Evolutionary conservation across 2,329 filamentous ascomycete species (phyloP).

Genomic region (Cordyceps pruinosa): DNA sequence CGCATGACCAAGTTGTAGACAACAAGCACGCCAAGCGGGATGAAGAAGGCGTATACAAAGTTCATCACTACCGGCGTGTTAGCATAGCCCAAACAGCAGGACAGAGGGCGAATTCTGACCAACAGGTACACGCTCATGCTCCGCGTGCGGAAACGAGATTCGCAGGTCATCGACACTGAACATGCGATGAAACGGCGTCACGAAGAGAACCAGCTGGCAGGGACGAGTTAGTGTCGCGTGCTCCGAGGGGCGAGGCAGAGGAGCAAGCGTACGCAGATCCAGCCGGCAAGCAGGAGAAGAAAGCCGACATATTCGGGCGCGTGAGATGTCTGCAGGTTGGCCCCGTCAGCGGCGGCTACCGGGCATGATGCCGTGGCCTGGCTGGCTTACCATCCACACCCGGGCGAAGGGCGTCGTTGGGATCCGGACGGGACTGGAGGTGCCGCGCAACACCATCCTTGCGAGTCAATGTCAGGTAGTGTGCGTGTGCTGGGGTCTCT

Average conservation of each 20-base stretch:
- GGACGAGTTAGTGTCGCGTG: constrained; percentile 8
- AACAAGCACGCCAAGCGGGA: constrained; percentile 62
- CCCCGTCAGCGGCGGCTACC: neutral
- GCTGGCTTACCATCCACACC: constrained; percentile 41
- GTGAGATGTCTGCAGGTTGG: constrained; percentile 60
- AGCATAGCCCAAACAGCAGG: neutral
- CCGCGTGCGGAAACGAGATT: constrained; percentile 81
- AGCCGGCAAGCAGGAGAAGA: constrained; percentile 58
- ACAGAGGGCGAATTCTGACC: constrained; percentile 37
- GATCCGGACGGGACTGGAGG: constrained; percentile 16
- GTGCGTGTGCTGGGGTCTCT: neutral
- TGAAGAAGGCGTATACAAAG: constrained; percentile 67
- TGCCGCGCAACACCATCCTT: constrained; percentile 21
- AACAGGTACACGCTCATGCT: constrained; percentile 75
- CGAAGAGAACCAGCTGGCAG: constrained; percentile 27
- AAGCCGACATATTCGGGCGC: constrained; percentile 84
- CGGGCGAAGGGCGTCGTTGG: constrained; percentile 28
- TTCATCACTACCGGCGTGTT: constrained; percentile 49
- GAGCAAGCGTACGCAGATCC: constrained; percentile 48
- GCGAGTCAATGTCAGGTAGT: neutral
- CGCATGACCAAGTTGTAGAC: constrained; percentile 56
- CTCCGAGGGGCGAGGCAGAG: neutral
- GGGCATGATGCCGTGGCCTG: neutral
- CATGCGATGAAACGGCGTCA: constrained; percentile 88
- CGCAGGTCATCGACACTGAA: constrained; percentile 80